Base-by-base conservation (phyloP, 805 yeast species). In the Nakazawaea wyomingensis region DNA sequence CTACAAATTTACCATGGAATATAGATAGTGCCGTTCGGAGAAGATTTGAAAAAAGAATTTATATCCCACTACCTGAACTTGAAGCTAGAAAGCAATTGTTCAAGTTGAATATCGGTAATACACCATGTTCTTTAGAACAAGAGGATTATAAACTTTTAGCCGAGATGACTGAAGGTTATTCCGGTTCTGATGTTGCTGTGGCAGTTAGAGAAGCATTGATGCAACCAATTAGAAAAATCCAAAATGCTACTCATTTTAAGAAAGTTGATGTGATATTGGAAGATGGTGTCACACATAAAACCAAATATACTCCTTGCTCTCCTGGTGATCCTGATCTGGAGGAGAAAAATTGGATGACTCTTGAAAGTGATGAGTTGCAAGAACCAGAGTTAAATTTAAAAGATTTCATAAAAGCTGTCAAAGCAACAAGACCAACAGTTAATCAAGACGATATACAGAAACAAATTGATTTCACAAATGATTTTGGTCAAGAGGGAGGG, bases 1-100 rank as follows among this genome's bases (percentile, higher is more conserved):
- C 99, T 2, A 93, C 99, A 6, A 93, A 93, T 62, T 93, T 93
- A 48, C 99, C 99, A 16, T 93, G 99, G 99, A 97, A 91, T 66
- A 71, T 93, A 52, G 99, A 93, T 63, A 88, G 97, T 36, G 99
- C 99, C 6, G 87, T 93, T 37, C 78, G 99, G 63, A 82, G 99
- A 67, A 82, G 99, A 63, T 93, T 93, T 56, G 99, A 93, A 62
- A 80, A 85, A 53, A 80, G 99, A 66, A 93, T 93, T 47, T 93
- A 93, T 60, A 93, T 93, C 49, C 84, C 99, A 3, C 71, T 93
- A 44, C 99, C 99, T 0, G 99, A 93, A 47, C 76, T 77, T n/a
- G 89, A 86, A 48, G 96, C 96, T 4, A 74, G 99, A 52, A 77
- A 88, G 9, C 82, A 80, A 49, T 91, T 93, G 98, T 93, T 93